Evolutionary conservation across 2,329 filamentous ascomycete species (phyloP), one percentile per base, ranked within the genome.

Genomic region (Herpomyces periplanetae): DNA sequence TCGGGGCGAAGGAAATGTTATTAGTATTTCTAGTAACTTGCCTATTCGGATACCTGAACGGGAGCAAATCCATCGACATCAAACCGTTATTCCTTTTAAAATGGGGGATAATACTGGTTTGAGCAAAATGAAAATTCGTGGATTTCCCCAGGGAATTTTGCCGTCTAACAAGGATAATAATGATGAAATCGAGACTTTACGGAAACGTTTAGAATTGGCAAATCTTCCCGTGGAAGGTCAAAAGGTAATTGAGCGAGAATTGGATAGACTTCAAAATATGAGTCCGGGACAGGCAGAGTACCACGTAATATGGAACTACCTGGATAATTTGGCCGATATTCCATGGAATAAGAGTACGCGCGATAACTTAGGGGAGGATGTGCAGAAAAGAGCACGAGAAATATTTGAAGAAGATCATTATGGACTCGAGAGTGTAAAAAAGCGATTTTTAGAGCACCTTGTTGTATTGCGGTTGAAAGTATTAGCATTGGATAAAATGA

Each of bases 331-430:
- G 22, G 53, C 69, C 0, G 80, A 96, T 34, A 80, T 96, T 19
- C 80, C 80, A 0, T 96, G 80, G 80, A 55, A 61, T 2, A 57
- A 58, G 26, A 46, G 54, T 19, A 91, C 75, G 0, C 60, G 80
- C 24, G 75, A 91, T 32, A 58, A 69, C 13, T 51, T 96, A 3
- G 69, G 73, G 4, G 51, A 55, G 0, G 61, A 69, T 5, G 88
- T 73, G 0, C 37, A 91, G 22, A 47, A 51, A 23, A 52, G 51
- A 28, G 80, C 80, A 4, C 57, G 69, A 21, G 66, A 71, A 39
- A 80, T 91, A 37, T 51, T 96, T 4, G 71, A 96, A 31, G 61
- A 84, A 26, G 80, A 96, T 33, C 80, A 96, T 37, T 91, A 91
- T 29, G 80, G 80, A 0, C 45, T 96, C 7, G 71, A 91, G 25